These are phyloP conservation scores for Vitis rupestris DNA, from an alignment of 164 flowering plant genomes.

Conservation along the genomic window DNA sequence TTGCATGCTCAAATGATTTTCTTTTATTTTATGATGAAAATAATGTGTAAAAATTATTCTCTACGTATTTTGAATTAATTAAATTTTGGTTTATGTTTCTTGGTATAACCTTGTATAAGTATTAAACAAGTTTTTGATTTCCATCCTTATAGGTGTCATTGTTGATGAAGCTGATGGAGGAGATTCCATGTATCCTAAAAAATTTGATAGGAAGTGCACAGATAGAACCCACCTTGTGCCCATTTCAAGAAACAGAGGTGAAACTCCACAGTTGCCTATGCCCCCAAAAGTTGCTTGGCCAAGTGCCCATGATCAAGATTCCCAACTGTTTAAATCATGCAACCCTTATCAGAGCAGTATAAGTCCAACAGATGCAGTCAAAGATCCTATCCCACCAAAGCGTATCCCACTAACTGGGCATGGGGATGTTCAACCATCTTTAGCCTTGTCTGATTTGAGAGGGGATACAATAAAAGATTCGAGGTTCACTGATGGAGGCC, in stretches of 20 bases:
- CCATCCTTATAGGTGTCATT: slow-evolving; percentile 27
- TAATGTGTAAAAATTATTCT: too few relatives aligned
- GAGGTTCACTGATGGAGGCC: slow-evolving; percentile 37
- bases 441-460: slow-evolving; percentile 28
- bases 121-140: neutral
- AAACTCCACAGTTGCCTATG: slow-evolving; percentile 22
- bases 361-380: slow-evolving; percentile 20
- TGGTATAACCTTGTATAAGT: too few relatives aligned
- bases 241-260: slow-evolving; percentile 29
- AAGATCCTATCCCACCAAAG: slow-evolving; percentile 29
- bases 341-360: slow-evolving; percentile 30
- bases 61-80: too few relatives aligned
- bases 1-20: too few relatives aligned
- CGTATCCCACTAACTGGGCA: slow-evolving; percentile 30
- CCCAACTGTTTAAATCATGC: slow-evolving; percentile 19
- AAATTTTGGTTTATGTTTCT: too few relatives aligned
- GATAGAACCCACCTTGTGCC: slow-evolving; percentile 26
- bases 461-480: slow-evolving; percentile 27
- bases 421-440: slow-evolving; percentile 28
- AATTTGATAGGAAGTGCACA: slow-evolving; percentile 21
- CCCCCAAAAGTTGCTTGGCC: slow-evolving; percentile 28
- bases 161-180: slow-evolving; percentile 35
- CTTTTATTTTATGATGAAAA: too few relatives aligned
- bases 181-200: slow-evolving; percentile 34
- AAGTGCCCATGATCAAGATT: slow-evolving; percentile 26